A percentile compares a stretch with the other conserved stretches of the same genome.
These are phyloP conservation scores for Plasmopara muralis DNA, from an alignment of 352 stramenopile species.

Conservation along the genomic window DNA sequence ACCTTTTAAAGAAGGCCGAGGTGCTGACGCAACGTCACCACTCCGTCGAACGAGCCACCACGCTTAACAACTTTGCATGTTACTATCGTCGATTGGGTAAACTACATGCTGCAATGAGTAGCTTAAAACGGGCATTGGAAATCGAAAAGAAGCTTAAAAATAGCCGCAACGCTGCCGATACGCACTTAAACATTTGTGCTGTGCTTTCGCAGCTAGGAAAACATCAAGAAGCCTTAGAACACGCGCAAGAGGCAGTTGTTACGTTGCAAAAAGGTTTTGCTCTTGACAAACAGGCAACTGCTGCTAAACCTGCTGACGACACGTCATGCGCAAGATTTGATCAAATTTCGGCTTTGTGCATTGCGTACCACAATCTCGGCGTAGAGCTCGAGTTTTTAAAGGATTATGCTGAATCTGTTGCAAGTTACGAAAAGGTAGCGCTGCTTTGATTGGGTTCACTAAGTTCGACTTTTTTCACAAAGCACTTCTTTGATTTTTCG, in stretches of 20 bases:
- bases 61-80: conserved; percentile 92
- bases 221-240: conserved; percentile 77
- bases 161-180: conserved; percentile 84
- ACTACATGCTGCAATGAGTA: conserved; percentile 87
- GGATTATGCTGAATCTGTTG: conserved; percentile 71
- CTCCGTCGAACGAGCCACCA: conserved; percentile 74
- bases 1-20: conserved; percentile 91
- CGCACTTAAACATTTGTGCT: conserved; percentile 90
- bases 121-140: conserved; percentile 84
- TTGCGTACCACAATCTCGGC: conserved; percentile 93
- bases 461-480: not conserved
- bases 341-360: conserved; percentile 88
- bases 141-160: conserved; percentile 77
- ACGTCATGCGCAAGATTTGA: conserved; percentile 35
- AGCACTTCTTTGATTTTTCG: not conserved
- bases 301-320: conserved; percentile 2
- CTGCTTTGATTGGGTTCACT: not conserved
- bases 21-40: conserved; percentile 83
- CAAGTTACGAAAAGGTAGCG: conserved; percentile 83
- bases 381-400: conserved; percentile 93
- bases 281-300: conserved; percentile 13
- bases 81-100: conserved; percentile 88
- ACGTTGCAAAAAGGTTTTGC: conserved; percentile 89
- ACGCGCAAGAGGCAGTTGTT: conserved; percentile 84
- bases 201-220: conserved; percentile 87